A percentile compares a stretch with the other conserved stretches of the same genome.
Evolutionary conservation across 2,329 filamentous ascomycete species (phyloP).

Genomic region (Grosmannia huntii): DNA sequence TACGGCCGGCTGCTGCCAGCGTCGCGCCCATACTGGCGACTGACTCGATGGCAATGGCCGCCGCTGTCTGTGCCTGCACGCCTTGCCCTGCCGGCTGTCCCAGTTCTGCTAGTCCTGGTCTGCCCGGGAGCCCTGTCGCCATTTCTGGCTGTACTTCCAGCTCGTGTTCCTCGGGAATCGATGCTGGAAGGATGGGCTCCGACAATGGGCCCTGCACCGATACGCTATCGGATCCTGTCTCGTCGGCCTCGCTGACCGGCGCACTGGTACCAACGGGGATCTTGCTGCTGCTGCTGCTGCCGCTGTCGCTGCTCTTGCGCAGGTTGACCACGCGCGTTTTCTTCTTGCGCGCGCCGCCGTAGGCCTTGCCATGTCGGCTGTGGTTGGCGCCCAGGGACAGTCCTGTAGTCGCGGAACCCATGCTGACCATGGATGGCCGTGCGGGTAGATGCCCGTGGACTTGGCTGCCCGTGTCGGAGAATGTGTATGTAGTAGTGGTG

Average conservation of each 20-base stretch:
- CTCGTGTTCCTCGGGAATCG: conserved; percentile 47
- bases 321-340: conserved; percentile 77
- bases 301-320: conserved; percentile 31
- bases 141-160: conserved; percentile 23
- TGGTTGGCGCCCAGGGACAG: conserved; percentile 50
- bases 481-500: conserved; percentile 58
- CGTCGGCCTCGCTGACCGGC: conserved; percentile 37
- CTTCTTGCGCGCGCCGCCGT: conserved; percentile 54
- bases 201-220: conserved; percentile 49
- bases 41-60: not conserved
- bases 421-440: conserved; percentile 51
- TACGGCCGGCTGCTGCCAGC: conserved; percentile 1
- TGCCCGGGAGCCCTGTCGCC: too few relatives aligned
- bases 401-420: conserved; percentile 47
- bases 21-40: conserved; percentile 4
- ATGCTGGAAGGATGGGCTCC: conserved; percentile 42
- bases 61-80: not conserved
- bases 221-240: conserved; percentile 28
- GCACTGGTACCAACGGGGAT: conserved; percentile 26
- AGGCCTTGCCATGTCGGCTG: conserved; percentile 43
- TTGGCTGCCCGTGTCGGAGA: conserved; percentile 57
- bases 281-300: conserved; percentile 15
- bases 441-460: conserved; percentile 51
- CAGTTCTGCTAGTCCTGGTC: not conserved
- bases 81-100: not conserved